Evolutionary conservation across 805 yeast genomes (phyloP).

Genomic region (Yarrowia sp.): DNA sequence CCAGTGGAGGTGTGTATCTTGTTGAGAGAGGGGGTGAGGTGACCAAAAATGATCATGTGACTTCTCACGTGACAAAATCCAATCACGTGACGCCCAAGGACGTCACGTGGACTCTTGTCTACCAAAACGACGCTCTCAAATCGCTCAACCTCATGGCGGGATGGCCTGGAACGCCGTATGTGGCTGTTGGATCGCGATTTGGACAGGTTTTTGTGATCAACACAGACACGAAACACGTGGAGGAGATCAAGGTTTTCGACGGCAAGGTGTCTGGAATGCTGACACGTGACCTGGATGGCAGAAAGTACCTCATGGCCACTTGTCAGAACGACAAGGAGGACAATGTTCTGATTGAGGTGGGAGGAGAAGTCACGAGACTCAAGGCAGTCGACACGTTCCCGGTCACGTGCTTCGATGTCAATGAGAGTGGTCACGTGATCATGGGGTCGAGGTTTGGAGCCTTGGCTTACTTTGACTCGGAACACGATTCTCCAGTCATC

Average conservation of each 20-base stretch:
- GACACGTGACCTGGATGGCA: background rate
- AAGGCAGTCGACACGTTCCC: constrained; percentile 18
- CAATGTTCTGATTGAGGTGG: constrained; percentile 11
- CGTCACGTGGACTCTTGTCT: background rate
- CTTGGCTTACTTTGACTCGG: background rate
- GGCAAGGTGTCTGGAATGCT: constrained; percentile 15
- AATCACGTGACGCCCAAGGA: background rate
- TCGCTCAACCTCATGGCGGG: constrained; percentile 24
- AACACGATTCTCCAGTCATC: background rate
- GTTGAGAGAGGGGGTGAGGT: background rate
- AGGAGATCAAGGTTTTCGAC: background rate
- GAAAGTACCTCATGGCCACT: background rate
- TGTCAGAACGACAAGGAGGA: constrained; percentile 29
- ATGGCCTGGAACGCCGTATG: constrained; percentile 5
- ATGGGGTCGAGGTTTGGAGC: constrained; percentile 30
- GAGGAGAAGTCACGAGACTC: background rate
- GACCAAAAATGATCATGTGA: too few species aligned
- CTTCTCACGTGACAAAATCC: too few species aligned
- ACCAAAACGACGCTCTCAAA: constrained; percentile 3
- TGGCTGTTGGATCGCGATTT: constrained; percentile 18
- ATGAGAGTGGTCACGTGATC: background rate
- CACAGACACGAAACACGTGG: constrained; percentile 5
- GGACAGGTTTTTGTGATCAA: constrained; percentile 28
- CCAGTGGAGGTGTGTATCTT: constrained; percentile 16
- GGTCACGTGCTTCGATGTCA: constrained; percentile 28